phyloP scores from a whole-genome alignment of 495 filamentous ascomycete species.

The Achaetomiella virescens region DNA sequence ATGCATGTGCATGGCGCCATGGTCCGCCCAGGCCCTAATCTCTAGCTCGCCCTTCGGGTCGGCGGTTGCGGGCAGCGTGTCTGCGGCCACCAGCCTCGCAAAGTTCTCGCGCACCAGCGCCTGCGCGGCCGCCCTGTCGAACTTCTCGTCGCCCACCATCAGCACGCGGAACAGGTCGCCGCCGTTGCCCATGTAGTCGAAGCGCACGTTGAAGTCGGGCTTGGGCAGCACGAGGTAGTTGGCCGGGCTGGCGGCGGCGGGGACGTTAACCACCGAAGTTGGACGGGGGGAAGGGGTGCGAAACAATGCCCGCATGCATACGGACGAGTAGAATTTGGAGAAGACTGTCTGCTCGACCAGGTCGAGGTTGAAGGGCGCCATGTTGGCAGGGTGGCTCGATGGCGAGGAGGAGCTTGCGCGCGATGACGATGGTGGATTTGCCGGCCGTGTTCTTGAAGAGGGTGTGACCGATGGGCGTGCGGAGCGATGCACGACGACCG shows the following conservation, averaged over 20 bases:
- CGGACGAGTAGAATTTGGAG: constrained; percentile 28
- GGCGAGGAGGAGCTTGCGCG: constrained; percentile 36
- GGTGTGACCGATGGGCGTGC: constrained; percentile 26
- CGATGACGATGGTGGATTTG: constrained; percentile 26
- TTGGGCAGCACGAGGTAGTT: constrained; percentile 26
- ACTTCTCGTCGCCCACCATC: constrained; percentile 32
- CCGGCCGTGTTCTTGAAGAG: constrained; percentile 29
- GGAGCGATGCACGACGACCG: constrained; percentile 28
- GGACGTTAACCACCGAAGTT: constrained; percentile 23
- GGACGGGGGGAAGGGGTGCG: constrained; percentile 25
- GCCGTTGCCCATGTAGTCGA: constrained; percentile 24
- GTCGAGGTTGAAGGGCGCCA: constrained; percentile 34
- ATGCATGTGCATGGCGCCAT: constrained; percentile 35
- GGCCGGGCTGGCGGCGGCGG: constrained; percentile 14
- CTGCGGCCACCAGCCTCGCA: constrained; percentile 23
- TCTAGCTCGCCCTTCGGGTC: constrained; percentile 17
- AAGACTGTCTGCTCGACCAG: constrained; percentile 28
- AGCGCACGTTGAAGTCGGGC: constrained; percentile 18
- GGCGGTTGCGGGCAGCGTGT: constrained; percentile 19
- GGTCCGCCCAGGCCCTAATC: constrained; percentile 33
- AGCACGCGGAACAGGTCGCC: constrained; percentile 33
- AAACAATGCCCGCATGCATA: constrained; percentile 35
- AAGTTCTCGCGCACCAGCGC: constrained; percentile 26
- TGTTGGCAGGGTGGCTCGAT: constrained; percentile 32
- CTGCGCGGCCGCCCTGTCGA: constrained; percentile 25